These are phyloP conservation scores for Tinospora cordifolia DNA, from an alignment of 164 flowering plant species.

Conservation along the genomic window DNA sequence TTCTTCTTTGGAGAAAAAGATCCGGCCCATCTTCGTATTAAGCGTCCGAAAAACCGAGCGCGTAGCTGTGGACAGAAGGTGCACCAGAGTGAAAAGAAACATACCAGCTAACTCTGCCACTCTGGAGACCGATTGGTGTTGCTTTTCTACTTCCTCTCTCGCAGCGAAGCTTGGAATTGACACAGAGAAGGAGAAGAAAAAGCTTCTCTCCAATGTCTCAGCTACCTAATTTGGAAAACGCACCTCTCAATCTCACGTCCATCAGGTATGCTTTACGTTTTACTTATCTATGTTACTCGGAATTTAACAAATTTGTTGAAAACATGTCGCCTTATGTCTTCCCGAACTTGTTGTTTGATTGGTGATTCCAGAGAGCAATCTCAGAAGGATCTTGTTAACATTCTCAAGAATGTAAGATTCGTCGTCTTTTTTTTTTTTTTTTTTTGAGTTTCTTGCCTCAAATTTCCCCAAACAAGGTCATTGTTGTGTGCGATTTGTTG, in stretches of 20 bases:
- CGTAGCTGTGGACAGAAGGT: too few relatives aligned
- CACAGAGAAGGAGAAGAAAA: neutral
- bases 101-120: neutral
- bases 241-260: conserved; percentile 64
- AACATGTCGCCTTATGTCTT: neutral
- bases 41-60: too few relatives aligned
- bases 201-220: conserved; percentile 55
- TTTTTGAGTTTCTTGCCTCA: too few relatives aligned
- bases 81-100: too few relatives aligned
- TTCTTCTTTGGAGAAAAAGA: too few relatives aligned
- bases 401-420: conserved; percentile 63
- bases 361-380: conserved; percentile 63
- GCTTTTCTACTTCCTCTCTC: neutral
- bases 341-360: neutral
- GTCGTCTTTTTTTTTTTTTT: too few relatives aligned
- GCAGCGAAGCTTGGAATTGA: too few relatives aligned
- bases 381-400: conserved; percentile 71
- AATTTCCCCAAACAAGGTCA: neutral
- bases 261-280: conserved; percentile 39
- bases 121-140: neutral
- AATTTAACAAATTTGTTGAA: neutral
- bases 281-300: neutral
- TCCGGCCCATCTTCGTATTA: too few relatives aligned
- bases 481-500: neutral
- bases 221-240: conserved; percentile 76